phyloP scores from a whole-genome alignment of 306 rosid species.

The Albizia julibrissin region DNA sequence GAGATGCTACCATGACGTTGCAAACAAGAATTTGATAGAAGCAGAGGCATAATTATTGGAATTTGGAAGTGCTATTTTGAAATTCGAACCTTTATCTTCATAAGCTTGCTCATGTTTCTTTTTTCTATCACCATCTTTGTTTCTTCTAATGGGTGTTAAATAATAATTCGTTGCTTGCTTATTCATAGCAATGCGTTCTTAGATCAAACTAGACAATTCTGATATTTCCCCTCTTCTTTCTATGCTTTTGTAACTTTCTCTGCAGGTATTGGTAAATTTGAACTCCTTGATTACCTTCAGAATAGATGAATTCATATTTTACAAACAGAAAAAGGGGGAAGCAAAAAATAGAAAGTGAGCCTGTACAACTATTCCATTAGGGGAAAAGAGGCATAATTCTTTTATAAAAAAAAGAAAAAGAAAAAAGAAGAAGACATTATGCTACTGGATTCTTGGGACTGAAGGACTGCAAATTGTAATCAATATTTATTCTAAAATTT shows the following conservation, averaged over 20 bases:
- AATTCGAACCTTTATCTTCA: neutral
- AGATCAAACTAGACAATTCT: neutral
- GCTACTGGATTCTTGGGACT: neutral
- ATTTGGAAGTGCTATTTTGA: neutral
- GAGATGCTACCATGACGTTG: neutral
- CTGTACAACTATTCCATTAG: neutral
- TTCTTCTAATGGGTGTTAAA: neutral
- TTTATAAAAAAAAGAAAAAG: no score
- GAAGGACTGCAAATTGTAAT: neutral
- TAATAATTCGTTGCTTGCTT: neutral
- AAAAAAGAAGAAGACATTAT: neutral
- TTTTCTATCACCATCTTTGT: neutral
- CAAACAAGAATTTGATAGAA: neutral
- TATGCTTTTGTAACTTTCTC: neutral
- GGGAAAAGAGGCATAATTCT: neutral
- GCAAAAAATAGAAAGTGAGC: neutral
- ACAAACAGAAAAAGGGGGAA: neutral
- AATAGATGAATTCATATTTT: neutral
- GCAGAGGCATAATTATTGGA: neutral
- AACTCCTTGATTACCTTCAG: slow-evolving; percentile 22
- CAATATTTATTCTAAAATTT: neutral
- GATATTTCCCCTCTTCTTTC: slow-evolving; percentile 3
- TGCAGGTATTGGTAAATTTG: neutral
- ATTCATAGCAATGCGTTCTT: neutral
- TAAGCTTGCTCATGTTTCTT: neutral